Conservation (phyloP, 805 yeast genomes). For the Debaryomyces tyrocola region DNA sequence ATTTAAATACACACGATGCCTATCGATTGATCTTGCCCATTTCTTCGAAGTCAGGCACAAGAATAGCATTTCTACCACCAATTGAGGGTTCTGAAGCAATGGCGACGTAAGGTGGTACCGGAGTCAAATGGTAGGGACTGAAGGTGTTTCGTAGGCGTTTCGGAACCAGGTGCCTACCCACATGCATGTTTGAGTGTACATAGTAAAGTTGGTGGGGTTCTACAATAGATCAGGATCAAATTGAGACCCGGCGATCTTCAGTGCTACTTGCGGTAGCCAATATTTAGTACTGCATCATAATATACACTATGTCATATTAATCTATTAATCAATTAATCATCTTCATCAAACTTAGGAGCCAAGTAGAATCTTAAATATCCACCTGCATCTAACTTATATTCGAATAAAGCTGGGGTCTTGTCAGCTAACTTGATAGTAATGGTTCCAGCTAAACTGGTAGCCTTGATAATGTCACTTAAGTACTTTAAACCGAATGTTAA, state of each 20-base stretch:
- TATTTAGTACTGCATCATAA: not conserved
- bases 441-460: constrained; percentile 71
- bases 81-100: not conserved
- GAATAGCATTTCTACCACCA: constrained; percentile 53
- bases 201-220: too few species aligned
- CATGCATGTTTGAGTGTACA: too few species aligned
- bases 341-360: constrained; percentile 97
- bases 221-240: too few species aligned
- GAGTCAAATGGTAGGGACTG: too few species aligned
- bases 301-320: not conserved
- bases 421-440: constrained; percentile 86
- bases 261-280: too few species aligned
- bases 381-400: constrained; percentile 78
- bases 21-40: constrained; percentile 82
- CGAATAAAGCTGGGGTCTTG: constrained; percentile 91
- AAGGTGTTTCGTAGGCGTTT: too few species aligned
- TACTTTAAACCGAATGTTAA: constrained; percentile 91
- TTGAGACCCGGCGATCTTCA: too few species aligned
- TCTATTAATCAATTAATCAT: constrained; percentile 50
- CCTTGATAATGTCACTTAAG: constrained; percentile 87
- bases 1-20: constrained; percentile 91
- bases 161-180: too few species aligned
- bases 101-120: not conserved
- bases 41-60: constrained; percentile 45
- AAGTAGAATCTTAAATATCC: constrained; percentile 94